Evolutionary conservation across 495 filamentous ascomycete species (phyloP).

Genomic region (Lophiostoma macrostomum): DNA sequence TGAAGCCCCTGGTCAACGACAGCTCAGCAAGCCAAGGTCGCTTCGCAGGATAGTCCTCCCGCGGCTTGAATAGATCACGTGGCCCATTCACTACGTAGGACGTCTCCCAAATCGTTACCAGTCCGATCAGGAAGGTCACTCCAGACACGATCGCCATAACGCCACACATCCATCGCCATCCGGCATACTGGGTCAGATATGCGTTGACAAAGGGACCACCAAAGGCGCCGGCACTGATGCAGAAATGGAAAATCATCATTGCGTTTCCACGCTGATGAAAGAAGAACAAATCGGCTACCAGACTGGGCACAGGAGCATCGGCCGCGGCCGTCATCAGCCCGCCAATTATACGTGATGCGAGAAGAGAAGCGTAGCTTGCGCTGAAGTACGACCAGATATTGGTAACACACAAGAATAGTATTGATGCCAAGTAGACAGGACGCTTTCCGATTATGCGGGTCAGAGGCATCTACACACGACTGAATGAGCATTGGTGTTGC

Average conservation of each 20-base stretch:
- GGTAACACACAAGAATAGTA: constrained; percentile 19
- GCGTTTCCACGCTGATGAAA: constrained; percentile 24
- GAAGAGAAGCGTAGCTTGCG: constrained; percentile 17
- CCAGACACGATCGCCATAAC: constrained; percentile 16
- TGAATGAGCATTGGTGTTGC: too few species aligned
- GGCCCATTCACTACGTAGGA: constrained; percentile 15
- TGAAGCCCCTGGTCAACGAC: background rate
- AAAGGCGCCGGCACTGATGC: constrained; percentile 23
- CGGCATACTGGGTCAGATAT: constrained; percentile 17
- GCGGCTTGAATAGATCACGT: background rate
- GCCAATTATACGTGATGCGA: constrained; percentile 25
- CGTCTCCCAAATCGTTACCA: constrained; percentile 20
- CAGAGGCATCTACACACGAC: constrained; percentile 30
- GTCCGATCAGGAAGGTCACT: constrained; percentile 19
- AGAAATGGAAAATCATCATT: constrained; percentile 32
- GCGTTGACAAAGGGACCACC: constrained; percentile 26
- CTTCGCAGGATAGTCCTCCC: constrained; percentile 11
- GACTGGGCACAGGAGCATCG: constrained; percentile 20
- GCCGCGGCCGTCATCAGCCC: constrained; percentile 21
- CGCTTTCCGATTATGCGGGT: constrained; percentile 27
- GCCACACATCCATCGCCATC: constrained; percentile 24
- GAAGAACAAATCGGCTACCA: constrained; percentile 30
- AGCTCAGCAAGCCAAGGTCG: constrained; percentile 1
- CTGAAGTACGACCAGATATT: constrained; percentile 12
- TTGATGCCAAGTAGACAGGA: constrained; percentile 23